Evolutionary conservation across 192 early-diverging fungal species (phyloP), one percentile per base, ranked within the genome.

Genomic region (Coemansia sp.): DNA sequence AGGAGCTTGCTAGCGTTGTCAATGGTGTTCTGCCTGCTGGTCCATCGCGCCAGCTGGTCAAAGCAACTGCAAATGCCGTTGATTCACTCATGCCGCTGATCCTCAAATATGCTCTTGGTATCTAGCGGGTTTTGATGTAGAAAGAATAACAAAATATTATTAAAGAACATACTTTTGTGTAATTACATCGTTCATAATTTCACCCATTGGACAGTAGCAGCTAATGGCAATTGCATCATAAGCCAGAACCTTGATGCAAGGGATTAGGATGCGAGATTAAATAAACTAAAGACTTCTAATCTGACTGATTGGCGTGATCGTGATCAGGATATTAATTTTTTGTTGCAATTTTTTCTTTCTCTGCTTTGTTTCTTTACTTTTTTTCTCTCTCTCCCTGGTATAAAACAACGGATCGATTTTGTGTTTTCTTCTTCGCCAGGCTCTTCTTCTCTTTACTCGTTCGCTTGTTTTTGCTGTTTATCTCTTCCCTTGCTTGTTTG

Each of bases 31-130:
- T 81, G 21, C 79, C 79, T 15, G 67, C 56, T 6, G 79, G 79
- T 9, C 73, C 79, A 2, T 59, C 64, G 12, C 68, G 63, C 43
- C 73, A 81, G 67, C 68, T 81, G 15, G 67, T 72, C 58, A 81
- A 81, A 56, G 67, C 79, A 5, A 64, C 73, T 11, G 70, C 74
- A 4, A 65, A 74, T 63, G 70, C 79, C 16, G 64, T 81, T 11
- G 69, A 75, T 73, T 70, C 69, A 9, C 67, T 81, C 10, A 42
- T 81, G 40, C 79, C 79, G 10, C 64, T 81, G 0, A 81, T 81
- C 44, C 70, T 81, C 42, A 81, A 81, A 60, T 81, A 81, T 57
- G 79, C 79, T 0, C 32, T 81, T 0, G 79, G 79, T 10, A 61
- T 75, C 9, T 80, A 69, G 45, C 26, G n/a, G 3, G 26, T 3